These are phyloP conservation scores for Pestalotiopsis sp. DNA, from an alignment of 2,329 filamentous ascomycete species.

Conservation along the genomic window DNA sequence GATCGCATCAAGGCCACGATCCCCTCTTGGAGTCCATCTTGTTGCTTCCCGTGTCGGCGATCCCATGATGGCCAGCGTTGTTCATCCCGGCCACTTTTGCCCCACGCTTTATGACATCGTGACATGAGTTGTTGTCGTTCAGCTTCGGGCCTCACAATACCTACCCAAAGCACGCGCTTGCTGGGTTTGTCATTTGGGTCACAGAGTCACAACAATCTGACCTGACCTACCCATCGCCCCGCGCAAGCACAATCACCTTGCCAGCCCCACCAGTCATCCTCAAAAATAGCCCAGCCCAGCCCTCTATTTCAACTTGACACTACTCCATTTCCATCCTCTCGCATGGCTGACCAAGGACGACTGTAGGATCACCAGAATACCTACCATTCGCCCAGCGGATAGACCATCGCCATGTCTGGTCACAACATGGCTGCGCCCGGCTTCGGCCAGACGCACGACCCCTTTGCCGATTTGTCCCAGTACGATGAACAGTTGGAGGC, in stretches of 20 bases:
- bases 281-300: background rate
- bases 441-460: slow-evolving; percentile 83
- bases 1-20: slow-evolving; percentile 12
- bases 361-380: background rate
- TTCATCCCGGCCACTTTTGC: background rate
- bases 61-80: background rate
- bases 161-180: background rate
- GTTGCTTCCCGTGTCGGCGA: background rate
- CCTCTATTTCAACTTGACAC: background rate
- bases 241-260: background rate
- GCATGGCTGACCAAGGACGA: background rate
- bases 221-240: background rate
- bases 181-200: background rate
- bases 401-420: slow-evolving; percentile 56
- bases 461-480: slow-evolving; percentile 80
- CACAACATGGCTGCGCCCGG: slow-evolving; percentile 73
- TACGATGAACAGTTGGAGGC: slow-evolving; percentile 62
- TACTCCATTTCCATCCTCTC: background rate
- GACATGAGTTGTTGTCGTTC: background rate
- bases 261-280: background rate
- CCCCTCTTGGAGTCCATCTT: background rate
- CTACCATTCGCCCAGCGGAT: background rate
- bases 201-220: background rate
- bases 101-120: slow-evolving; percentile 9
- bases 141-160: background rate